phyloP scores from a whole-genome alignment of 2,329 filamentous ascomycete genomes.

The Uncinocarpus reesii region DNA sequence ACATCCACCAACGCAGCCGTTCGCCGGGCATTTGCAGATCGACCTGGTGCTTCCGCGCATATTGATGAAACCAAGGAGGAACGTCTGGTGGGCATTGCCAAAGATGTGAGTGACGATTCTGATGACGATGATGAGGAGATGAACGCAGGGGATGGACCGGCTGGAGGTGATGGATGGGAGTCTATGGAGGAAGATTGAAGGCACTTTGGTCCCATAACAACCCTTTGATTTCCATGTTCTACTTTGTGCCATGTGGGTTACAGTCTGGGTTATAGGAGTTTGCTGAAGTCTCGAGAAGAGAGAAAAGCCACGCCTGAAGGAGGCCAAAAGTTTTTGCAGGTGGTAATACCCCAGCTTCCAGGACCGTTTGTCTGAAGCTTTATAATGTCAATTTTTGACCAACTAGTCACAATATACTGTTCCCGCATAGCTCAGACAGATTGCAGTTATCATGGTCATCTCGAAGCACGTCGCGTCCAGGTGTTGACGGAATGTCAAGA shows the following conservation, averaged over 20 bases:
- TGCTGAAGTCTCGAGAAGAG: background rate
- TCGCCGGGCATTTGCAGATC: slow-evolving; percentile 68
- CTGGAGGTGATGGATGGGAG: slow-evolving; percentile 43
- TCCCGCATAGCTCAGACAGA: too few species aligned
- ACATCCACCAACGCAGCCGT: slow-evolving; percentile 87
- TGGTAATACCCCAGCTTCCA: slow-evolving; percentile 1
- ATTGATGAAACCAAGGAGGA: slow-evolving; percentile 56
- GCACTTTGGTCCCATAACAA: background rate
- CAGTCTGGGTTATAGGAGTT: too few species aligned
- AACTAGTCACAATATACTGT: too few species aligned
- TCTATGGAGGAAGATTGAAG: slow-evolving; percentile 44
- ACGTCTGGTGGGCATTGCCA: slow-evolving; percentile 62
- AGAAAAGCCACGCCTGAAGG: background rate
- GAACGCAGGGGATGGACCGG: slow-evolving; percentile 30
- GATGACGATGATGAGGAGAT: slow-evolving; percentile 50
- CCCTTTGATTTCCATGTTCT: background rate
- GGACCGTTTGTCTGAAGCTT: background rate
- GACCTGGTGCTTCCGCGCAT: slow-evolving; percentile 44
- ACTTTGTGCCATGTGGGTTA: background rate
- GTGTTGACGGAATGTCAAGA: too few species aligned
- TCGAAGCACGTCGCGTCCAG: too few species aligned
- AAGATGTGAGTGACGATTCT: slow-evolving; percentile 55
- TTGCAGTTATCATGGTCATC: too few species aligned
- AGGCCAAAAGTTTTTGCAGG: background rate
- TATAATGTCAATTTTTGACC: too few species aligned